These are phyloP conservation scores for Penicillium parvum DNA, from an alignment of 495 filamentous ascomycete species.

Conservation along the genomic window DNA sequence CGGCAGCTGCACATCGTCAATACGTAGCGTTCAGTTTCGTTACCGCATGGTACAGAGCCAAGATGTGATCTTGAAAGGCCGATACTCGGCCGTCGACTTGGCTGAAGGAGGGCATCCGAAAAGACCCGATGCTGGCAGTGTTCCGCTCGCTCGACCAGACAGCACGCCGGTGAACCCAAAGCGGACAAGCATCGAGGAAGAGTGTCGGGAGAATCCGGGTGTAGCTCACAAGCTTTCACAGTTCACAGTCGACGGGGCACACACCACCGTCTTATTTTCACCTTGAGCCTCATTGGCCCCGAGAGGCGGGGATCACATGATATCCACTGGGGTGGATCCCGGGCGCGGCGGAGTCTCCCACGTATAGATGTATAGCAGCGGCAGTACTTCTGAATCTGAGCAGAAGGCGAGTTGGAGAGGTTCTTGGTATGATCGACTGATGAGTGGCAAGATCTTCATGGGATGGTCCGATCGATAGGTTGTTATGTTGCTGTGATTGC, in stretches of 20 bases:
- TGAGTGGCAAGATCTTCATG: too few relatives aligned
- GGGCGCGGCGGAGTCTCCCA: neutral
- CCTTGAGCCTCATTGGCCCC: slow-evolving; percentile 6
- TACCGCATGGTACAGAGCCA: too few relatives aligned
- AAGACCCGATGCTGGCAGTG: slow-evolving; percentile 22
- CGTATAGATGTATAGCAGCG: neutral
- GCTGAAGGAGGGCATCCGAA: too few relatives aligned
- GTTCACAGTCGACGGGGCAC: neutral
- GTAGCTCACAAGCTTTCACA: neutral
- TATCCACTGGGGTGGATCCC: slow-evolving; percentile 11
- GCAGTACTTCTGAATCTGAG: too few relatives aligned
- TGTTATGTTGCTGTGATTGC: neutral
- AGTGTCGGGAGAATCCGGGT: slow-evolving; percentile 25
- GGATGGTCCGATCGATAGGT: too few relatives aligned
- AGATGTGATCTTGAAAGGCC: too few relatives aligned
- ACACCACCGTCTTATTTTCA: slow-evolving; percentile 19
- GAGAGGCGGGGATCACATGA: slow-evolving; percentile 27
- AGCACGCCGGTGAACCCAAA: slow-evolving; percentile 38
- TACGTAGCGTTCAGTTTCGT: too few relatives aligned
- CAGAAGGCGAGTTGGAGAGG: too few relatives aligned
- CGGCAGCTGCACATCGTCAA: too few relatives aligned
- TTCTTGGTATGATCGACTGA: too few relatives aligned
- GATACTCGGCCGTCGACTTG: too few relatives aligned
- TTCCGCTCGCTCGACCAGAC: slow-evolving; percentile 12
- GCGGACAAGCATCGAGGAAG: slow-evolving; percentile 20